These are phyloP conservation scores for Saccharomyces eubayanus DNA, from an alignment of 805 yeast species.

Conservation along the genomic window DNA sequence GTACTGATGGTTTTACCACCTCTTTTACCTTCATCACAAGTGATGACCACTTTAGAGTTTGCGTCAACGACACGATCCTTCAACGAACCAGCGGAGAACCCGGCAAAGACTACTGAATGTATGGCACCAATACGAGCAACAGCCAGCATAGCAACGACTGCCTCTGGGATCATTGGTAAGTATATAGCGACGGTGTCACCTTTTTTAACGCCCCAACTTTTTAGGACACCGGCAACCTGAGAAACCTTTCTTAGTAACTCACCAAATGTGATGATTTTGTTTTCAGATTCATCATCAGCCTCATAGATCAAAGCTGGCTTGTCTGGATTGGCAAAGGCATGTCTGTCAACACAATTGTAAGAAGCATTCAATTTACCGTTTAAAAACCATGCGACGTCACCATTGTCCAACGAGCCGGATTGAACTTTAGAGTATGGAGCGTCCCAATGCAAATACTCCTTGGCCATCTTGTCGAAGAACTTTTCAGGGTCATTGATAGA, in stretches of 20 bases:
- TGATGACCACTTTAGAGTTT: constrained; percentile 70
- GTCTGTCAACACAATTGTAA: constrained; percentile 92
- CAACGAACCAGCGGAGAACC: constrained; percentile 86
- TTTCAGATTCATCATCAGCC: constrained; percentile 81
- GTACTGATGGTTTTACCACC: constrained; percentile 87
- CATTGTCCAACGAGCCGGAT: constrained; percentile 58
- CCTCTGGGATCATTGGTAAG: constrained; percentile 97
- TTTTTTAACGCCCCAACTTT: constrained; percentile 77
- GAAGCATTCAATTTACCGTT: constrained; percentile 90
- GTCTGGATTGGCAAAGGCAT: constrained; percentile 80
- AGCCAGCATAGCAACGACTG: constrained; percentile 88
- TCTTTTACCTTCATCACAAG: constrained; percentile 86
- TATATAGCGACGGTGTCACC: constrained; percentile 97
- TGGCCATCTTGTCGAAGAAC: constrained; percentile 77
- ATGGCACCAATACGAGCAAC: constrained; percentile 90
- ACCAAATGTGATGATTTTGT: constrained; percentile 69
- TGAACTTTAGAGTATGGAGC: constrained; percentile 45
- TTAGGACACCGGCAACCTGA: constrained; percentile 76
- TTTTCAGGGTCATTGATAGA: constrained; percentile 74
- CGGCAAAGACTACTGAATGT: constrained; percentile 95
- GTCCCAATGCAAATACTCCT: constrained; percentile 68
- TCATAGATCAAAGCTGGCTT: constrained; percentile 83
- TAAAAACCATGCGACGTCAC: constrained; percentile 87
- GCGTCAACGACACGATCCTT: constrained; percentile 85
- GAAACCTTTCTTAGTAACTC: constrained; percentile 80